A percentile compares a stretch with the other conserved stretches of the same genome.
Conservation (phyloP, 192 early-diverging fungal species). For the Linderina pennispora region DNA sequence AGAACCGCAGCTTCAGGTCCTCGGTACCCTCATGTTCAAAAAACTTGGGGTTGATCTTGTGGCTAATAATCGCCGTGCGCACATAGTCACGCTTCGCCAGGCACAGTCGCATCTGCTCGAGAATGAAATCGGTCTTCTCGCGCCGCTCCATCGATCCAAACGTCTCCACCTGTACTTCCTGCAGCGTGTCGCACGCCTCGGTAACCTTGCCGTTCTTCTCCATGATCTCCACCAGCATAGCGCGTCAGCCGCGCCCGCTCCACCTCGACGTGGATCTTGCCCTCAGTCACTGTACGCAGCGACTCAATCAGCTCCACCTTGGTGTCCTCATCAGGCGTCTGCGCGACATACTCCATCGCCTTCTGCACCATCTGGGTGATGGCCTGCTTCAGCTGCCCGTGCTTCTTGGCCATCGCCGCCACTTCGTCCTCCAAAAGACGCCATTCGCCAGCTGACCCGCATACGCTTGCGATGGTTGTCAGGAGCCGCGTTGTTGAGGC, state of each 20-base stretch:
- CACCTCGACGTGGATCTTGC: conserved; percentile 99
- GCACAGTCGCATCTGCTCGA: conserved; percentile 97
- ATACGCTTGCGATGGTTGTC: conserved; percentile 69
- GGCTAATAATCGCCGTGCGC: conserved; percentile 88
- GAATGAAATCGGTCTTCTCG: conserved; percentile 98
- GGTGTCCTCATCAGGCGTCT: conserved; percentile 71
- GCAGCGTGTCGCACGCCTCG: conserved; percentile 91
- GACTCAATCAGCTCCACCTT: conserved; percentile 93
- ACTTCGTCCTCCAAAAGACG: conserved; percentile 89
- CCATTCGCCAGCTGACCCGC: conserved; percentile 71
- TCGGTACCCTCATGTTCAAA: conserved; percentile 78
- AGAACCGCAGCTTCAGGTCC: conserved; percentile 85
- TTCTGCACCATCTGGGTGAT: conserved; percentile 93
- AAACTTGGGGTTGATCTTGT: conserved; percentile 93
- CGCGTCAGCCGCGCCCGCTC: conserved; percentile 93
- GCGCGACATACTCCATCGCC: conserved; percentile 82
- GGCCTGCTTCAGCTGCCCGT: conserved; percentile 93
- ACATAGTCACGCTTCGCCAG: conserved; percentile 90
- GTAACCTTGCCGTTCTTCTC: conserved; percentile 86
- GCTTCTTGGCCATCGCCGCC: conserved; percentile 90
- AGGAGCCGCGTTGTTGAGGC: conserved; percentile 85
- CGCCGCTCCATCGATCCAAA: conserved; percentile 98
- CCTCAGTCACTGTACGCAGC: conserved; percentile 91
- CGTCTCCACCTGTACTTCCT: conserved; percentile 97
- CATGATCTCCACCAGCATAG: conserved; percentile 78